phyloP scores from a whole-genome alignment of 2,329 filamentous ascomycete species.

The Colletotrichum somersetense region DNA sequence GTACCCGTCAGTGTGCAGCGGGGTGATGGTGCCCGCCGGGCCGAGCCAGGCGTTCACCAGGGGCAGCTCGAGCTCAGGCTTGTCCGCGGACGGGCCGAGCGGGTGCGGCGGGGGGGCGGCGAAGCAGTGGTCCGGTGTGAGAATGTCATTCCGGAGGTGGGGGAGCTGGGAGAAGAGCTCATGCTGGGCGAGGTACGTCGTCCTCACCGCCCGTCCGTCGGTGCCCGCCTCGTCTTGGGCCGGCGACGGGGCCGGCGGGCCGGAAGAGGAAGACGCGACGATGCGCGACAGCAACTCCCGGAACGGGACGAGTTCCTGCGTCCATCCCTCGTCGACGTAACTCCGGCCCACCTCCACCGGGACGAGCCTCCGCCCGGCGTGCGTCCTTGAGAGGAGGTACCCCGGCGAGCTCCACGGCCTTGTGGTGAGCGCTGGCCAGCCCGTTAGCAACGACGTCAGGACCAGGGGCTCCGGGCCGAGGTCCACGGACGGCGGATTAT shows the following conservation, averaged over 20 bases:
- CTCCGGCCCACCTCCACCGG: constrained; percentile 88
- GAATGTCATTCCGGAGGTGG: constrained; percentile 78
- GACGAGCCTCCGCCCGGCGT: constrained; percentile 82
- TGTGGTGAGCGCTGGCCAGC: constrained; percentile 82
- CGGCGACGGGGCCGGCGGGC: background rate
- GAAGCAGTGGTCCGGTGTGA: constrained; percentile 88
- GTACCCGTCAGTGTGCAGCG: constrained; percentile 93
- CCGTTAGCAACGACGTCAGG: constrained; percentile 72
- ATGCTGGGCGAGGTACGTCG: constrained; percentile 87
- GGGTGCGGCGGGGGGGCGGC: constrained; percentile 72
- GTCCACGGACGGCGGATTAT: constrained; percentile 44
- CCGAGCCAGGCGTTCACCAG: constrained; percentile 91
- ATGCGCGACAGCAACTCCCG: constrained; percentile 78
- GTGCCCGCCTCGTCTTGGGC: too few species aligned
- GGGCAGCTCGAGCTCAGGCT: constrained; percentile 37
- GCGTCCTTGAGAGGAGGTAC: constrained; percentile 81
- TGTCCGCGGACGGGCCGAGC: constrained; percentile 14
- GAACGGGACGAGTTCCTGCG: constrained; percentile 84
- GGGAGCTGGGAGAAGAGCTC: constrained; percentile 88
- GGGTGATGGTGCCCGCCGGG: constrained; percentile 87
- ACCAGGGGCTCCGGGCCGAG: constrained; percentile 71
- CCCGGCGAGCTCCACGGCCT: constrained; percentile 78
- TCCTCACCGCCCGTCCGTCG: background rate
- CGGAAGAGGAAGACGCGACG: constrained; percentile 37
- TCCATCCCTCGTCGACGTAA: constrained; percentile 89